Evolutionary conservation across 768 basidiomycete species (phyloP).

Genomic region (Cantharellus cinnabarinus): DNA sequence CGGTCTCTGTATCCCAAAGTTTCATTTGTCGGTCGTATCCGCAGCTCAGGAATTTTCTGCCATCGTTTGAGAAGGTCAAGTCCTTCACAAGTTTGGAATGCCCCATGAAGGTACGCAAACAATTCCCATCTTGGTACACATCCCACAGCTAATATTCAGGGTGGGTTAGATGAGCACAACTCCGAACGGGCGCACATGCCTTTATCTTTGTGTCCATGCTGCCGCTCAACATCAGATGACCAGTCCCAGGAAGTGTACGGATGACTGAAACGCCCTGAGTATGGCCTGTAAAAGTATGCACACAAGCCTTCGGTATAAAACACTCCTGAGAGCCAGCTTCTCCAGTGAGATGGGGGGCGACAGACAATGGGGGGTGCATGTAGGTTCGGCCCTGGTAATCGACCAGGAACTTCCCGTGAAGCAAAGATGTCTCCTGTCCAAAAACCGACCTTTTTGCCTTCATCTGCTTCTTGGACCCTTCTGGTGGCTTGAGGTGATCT

Average conservation of each 20-base stretch:
- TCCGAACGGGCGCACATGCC: conserved; percentile 22
- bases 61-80: conserved; percentile 86
- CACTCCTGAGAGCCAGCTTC: conserved; percentile 75
- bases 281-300: conserved; percentile 97
- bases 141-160: conserved; percentile 68
- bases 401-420: conserved; percentile 91
- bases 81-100: conserved; percentile 96
- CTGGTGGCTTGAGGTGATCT: conserved; percentile 27
- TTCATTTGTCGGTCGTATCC: conserved; percentile 96
- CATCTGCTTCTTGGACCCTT: conserved; percentile 19
- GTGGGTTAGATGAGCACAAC: background rate
- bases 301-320: conserved; percentile 86
- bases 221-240: conserved; percentile 80
- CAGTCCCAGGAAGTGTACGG: conserved; percentile 78
- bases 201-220: conserved; percentile 99
- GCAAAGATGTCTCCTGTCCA: conserved; percentile 82
- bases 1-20: conserved; percentile 98
- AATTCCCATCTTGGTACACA: conserved; percentile 89
- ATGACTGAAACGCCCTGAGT: conserved; percentile 91
- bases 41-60: conserved; percentile 73
- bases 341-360: conserved; percentile 62
- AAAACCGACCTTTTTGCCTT: conserved; percentile 49
- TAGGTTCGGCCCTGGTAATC: conserved; percentile 98
- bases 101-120: conserved; percentile 90
- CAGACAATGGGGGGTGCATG: conserved; percentile 80